Conservation (phyloP, 2,329 filamentous ascomycete genomes). For the Aspergillus spinulosporus region DNA sequence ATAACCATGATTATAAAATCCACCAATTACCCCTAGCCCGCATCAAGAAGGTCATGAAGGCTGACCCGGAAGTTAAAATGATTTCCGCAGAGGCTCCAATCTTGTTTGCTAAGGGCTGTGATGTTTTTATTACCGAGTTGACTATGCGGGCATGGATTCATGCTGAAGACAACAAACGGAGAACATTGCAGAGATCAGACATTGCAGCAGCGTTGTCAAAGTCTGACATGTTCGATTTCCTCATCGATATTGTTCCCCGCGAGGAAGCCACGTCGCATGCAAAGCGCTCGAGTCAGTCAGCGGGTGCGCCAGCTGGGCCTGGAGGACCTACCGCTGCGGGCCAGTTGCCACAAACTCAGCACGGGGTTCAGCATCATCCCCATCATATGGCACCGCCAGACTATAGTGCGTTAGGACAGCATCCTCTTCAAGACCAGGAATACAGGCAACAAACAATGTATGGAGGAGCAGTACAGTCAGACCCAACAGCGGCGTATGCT, state of each 20-base stretch:
- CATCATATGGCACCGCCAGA: slow-evolving; percentile 58
- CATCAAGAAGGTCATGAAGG: slow-evolving; percentile 99
- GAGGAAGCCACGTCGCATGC: slow-evolving; percentile 87
- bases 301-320: slow-evolving; percentile 52
- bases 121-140: slow-evolving; percentile 98
- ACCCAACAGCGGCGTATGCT: slow-evolving; percentile 70
- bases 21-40: slow-evolving; percentile 95
- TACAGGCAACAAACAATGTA: slow-evolving; percentile 85
- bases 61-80: slow-evolving; percentile 99
- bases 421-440: slow-evolving; percentile 70
- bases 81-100: slow-evolving; percentile 98
- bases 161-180: slow-evolving; percentile 96
- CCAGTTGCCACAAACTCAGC: slow-evolving; percentile 46
- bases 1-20: slow-evolving; percentile 97
- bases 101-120: slow-evolving; percentile 95
- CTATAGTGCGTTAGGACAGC: slow-evolving; percentile 61
- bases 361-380: slow-evolving; percentile 54
- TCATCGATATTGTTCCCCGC: slow-evolving; percentile 96
- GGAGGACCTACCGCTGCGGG: slow-evolving; percentile 33
- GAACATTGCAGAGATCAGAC: slow-evolving; percentile 91
- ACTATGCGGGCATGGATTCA: slow-evolving; percentile 99
- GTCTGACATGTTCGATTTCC: slow-evolving; percentile 99
- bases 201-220: slow-evolving; percentile 95
- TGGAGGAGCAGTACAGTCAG: slow-evolving; percentile 72
- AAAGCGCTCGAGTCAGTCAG: slow-evolving; percentile 64